Evolutionary conservation across 768 basidiomycete species (phyloP), one percentile per base, ranked within the genome.

Genomic region (Naganishia randhawae): DNA sequence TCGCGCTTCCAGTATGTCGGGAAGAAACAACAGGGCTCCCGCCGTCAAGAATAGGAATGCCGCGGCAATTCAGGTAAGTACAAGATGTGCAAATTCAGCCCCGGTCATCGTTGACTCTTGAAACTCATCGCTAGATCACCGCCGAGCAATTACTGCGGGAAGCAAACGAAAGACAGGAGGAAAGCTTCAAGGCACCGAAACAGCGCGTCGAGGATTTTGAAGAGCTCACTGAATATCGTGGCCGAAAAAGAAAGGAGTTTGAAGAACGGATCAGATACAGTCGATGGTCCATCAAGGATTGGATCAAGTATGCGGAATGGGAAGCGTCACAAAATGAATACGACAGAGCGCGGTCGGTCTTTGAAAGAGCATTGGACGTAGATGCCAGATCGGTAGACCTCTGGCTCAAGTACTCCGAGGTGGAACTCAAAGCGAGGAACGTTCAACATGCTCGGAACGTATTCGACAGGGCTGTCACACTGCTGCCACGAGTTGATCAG

Each of bases 161-260:
- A 83, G 96, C 96, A 55, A 92, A 97, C 88, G 96, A 98, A 73
- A 85, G 95, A 65, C 94, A 98, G 83, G 96, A 98, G 78, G 85
- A 90, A 33, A 85, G 89, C 14, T 90, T 92, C 77, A 87, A 88
- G 57, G 93, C 94, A 0, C 96, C 96, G 13, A 91, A 88, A 74
- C 96, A 99, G 77, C 86, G 93, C 45, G 89, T 99, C 35, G 92
- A 95, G 81, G 96, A 99, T 81, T 90, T 92, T 74, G 96, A 99
- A 78, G 86, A 85, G 71, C 81, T 85, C 14, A 86, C 87, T 29
- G 91, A 92, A 75, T 90, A 91, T 62, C 84, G 90, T 63, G 89
- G 89, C 4, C 85, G 91, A 51, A 92, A 92, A 80, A 86, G 91
- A 83, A 87, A 86, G 54, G 92, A 92, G 77, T 93, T 89, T 72